Evolutionary conservation across 352 stramenopile species (phyloP), one percentile per base, ranked within the genome.

Genomic region (Pythium vanterpoolii): DNA sequence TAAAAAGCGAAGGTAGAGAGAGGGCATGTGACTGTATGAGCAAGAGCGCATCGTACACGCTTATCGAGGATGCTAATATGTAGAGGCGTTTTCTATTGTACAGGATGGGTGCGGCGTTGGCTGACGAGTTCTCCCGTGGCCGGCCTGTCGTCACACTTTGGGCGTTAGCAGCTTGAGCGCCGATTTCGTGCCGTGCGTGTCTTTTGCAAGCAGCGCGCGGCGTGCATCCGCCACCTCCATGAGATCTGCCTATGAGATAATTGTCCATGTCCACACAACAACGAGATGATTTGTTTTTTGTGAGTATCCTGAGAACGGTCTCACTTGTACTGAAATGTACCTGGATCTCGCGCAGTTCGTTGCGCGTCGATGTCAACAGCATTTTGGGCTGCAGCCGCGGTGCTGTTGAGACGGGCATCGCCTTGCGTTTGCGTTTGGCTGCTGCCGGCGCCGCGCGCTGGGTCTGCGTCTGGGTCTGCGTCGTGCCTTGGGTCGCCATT

Each of bases 331-430:
- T n/a, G 1, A 14, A 30, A 31, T 19, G 30, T 10, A 74, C 71
- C 73, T 82, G 70, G 39, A 84, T 79, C 38, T 75, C 70, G 28
- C 56, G 68, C 52, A 84, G 47, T 23, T 84, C 75, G 42, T 82
- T 71, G 24, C 71, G 72, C 44, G 75, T 84, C 27, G 72, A 71
- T 28, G 65, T 64, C 26, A 73, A 72, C 45, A 84, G 68, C 40
- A 60, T 68, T 54, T 69, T 75, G 14, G 64, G 45, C 55, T 77
- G 70, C 19, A 82, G 56, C 34, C 64, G 75, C n/a, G 72, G 65
- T 16, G 71, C 72, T 1, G 74, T 79, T 11, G 51, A 48, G 18
- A 63, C 57, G 13, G 19, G 57, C 18, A 30, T 43, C 33, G 56
- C 33, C 40, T 74, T 75, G 54, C 72, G 72, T 64, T 80, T 80